Base-by-base conservation (phyloP, 2,329 filamentous ascomycete genomes). In the Trichophyton benhamiae region DNA sequence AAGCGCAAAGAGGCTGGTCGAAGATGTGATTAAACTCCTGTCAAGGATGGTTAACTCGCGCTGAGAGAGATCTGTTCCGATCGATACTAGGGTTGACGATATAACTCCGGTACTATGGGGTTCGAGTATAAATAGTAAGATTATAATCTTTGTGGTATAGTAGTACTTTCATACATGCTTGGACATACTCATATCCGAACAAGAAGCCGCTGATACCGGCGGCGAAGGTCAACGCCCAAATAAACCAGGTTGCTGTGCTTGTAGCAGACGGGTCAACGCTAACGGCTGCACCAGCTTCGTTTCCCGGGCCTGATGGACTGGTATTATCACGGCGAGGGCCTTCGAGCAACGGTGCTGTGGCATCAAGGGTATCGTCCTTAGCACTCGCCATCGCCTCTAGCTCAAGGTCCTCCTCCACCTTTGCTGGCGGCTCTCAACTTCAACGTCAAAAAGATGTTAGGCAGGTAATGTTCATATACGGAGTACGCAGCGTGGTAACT, bases 181-280 rank as follows among this genome's bases (percentile, higher is more conserved):
- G 33, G 38, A 63, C 72, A 61, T 74, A 82, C 80, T 85, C 83
- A 68, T 83, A 85, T 61, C 83, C 83, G 72, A 85, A 85, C 15
- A 85, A 70, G 13, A 85, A 71, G 2, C 82, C 82, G 58, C 78
- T 81, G 13, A 85, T 76, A 3, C 81, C 81, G 5, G 82, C 82
- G 22, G 81, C 80, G 52, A 83, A 74, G 0, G 82, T 83, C 58
- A 85, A 71, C 3, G 74, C 72, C 78, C 80, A 83, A 44, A 83
- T 78, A 61, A 84, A 83, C 63, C 63, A 65, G 3, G 61, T 63
- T 27, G 60, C 64, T 15, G 63, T 61, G 11, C 27, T 57, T 30
- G 6, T 55, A 11, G 17, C 8, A 41, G 30, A 22, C 15, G n/a
- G 1, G 25, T 17, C 22, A 11, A 15, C 22, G 3, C n/a, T 3